phyloP scores from a whole-genome alignment of 1,284 basidiomycete genomes.

The Leccinum fuscescens region DNA sequence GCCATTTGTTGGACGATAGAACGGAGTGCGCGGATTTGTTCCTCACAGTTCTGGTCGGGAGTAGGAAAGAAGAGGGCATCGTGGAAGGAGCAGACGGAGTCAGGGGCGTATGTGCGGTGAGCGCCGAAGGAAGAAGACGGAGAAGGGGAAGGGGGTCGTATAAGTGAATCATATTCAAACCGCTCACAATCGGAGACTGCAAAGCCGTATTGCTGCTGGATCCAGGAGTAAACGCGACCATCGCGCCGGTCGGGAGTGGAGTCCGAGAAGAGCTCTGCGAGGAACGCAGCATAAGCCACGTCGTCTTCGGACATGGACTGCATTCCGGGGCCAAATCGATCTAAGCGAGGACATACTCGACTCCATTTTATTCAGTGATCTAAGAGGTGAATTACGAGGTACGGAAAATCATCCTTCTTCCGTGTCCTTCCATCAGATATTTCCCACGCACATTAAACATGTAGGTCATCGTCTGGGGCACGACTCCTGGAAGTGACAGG shows the following conservation, averaged over 20 bases:
- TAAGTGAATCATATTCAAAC: background rate
- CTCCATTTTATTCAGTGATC: conserved; percentile 14
- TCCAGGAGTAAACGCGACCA: conserved; percentile 33
- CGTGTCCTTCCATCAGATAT: too few species aligned
- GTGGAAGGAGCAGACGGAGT: conserved; percentile 31
- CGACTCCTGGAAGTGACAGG: too few species aligned
- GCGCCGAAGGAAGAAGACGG: conserved; percentile 34
- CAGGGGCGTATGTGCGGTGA: conserved; percentile 18
- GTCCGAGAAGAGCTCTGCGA: conserved; percentile 28
- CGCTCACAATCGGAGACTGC: conserved; percentile 25
- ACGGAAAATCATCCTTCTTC: background rate
- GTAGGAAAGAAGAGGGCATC: conserved; percentile 32
- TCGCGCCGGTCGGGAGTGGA: conserved; percentile 19
- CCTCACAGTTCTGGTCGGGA: conserved; percentile 10
- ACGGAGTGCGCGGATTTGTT: conserved; percentile 29
- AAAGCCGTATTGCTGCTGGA: conserved; percentile 36
- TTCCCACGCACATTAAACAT: background rate
- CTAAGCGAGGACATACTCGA: background rate
- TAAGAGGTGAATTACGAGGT: background rate
- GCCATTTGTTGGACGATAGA: conserved; percentile 36
- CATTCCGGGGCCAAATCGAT: conserved; percentile 7
- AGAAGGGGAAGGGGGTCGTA: conserved; percentile 26
- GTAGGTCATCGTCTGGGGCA: background rate
- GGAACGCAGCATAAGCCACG: conserved; percentile 28
- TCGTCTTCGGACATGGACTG: conserved; percentile 31